Evolutionary conservation across 1,139 yeast genomes (phyloP), one percentile per base, ranked within the genome.

Genomic region (Schwanniomyces etchellsii): DNA sequence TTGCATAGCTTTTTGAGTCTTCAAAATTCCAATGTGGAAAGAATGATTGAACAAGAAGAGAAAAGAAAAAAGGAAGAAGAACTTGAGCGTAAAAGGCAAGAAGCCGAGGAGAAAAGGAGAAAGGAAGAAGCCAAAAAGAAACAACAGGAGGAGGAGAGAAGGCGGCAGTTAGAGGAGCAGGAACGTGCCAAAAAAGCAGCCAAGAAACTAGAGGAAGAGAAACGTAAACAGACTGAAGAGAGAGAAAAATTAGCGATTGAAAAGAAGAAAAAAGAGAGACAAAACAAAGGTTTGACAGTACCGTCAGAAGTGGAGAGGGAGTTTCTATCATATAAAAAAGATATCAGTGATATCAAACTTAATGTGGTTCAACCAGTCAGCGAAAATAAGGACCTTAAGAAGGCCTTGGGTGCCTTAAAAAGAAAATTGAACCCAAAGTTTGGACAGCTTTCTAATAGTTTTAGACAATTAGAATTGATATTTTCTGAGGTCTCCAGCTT

Each of bases 381-480:
- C 32, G 38, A 41, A 5, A 60, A 77, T 35, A 60, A 64, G 18
- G 69, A 62, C 14, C 48, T 68, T 29, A 66, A 71, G 38, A 64
- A 63, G 36, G 56, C 55, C 13, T 59, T 69, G 16, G 68, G 70
- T 17, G 54, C 48, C 50, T 55, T 43, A 32, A 81, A 81, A 48
- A 65, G 96, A 32, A 77, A 80, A 44, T 74, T 91, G 42, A 86
- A 86, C 46, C 94, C 96, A 4, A 82, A 81, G 47, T 77, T 93
- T 42, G 97, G 98, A 9, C 97, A 91, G 57, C 63, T 93, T 36
- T 86, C 96, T 1, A 79, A 78, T 47, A 79, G 89, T 28, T 55
- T 51, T 32, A 34, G 52, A 3, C 96, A 91, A 47, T 63, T 86
- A 29, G 50, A 54, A 2, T 57, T 57, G 20, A 66, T 88, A 13